Conservation (phyloP, 371 early-diverging fungal species). For the Mortierella sp. region DNA sequence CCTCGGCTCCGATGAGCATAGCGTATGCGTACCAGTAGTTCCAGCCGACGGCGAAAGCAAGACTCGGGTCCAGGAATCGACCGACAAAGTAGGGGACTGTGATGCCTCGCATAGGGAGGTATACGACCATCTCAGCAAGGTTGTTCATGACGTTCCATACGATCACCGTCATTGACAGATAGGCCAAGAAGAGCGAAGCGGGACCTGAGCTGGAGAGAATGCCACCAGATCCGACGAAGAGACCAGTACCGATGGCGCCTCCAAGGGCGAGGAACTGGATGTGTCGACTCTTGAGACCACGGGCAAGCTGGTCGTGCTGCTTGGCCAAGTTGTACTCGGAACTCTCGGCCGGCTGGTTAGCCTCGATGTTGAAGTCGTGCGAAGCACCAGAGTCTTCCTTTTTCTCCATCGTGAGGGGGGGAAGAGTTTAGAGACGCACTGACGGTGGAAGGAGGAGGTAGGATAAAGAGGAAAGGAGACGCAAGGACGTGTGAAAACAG, state of each 20-base stretch:
- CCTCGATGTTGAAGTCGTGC: slow-evolving; percentile 23
- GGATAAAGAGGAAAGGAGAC: not conserved
- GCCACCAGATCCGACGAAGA: slow-evolving; percentile 87
- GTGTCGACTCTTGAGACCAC: slow-evolving; percentile 74
- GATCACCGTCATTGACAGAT: slow-evolving; percentile 78
- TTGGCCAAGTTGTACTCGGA: slow-evolving; percentile 34
- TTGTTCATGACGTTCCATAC: slow-evolving; percentile 86
- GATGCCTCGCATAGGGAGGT: slow-evolving; percentile 84
- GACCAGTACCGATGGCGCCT: slow-evolving; percentile 83
- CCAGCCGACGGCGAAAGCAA: slow-evolving; percentile 89
- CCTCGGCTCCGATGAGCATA: slow-evolving; percentile 84
- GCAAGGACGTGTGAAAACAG: not conserved
- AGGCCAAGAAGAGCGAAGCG: slow-evolving; percentile 82
- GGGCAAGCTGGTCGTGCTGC: slow-evolving; percentile 60
- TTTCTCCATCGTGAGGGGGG: slow-evolving; percentile 26
- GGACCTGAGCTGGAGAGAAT: slow-evolving; percentile 84
- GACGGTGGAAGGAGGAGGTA: not conserved
- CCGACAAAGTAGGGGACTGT: slow-evolving; percentile 83
- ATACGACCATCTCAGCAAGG: slow-evolving; percentile 89
- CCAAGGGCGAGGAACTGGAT: slow-evolving; percentile 86
- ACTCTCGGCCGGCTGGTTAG: slow-evolving; percentile 23
- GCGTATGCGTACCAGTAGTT: slow-evolving; percentile 85
- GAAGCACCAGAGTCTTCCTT: slow-evolving; percentile 8
- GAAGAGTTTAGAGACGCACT: slow-evolving; percentile 15
- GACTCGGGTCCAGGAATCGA: slow-evolving; percentile 85